Conservation (phyloP, 108 stramenopile genomes). For the Conticribra weissflogii region DNA sequence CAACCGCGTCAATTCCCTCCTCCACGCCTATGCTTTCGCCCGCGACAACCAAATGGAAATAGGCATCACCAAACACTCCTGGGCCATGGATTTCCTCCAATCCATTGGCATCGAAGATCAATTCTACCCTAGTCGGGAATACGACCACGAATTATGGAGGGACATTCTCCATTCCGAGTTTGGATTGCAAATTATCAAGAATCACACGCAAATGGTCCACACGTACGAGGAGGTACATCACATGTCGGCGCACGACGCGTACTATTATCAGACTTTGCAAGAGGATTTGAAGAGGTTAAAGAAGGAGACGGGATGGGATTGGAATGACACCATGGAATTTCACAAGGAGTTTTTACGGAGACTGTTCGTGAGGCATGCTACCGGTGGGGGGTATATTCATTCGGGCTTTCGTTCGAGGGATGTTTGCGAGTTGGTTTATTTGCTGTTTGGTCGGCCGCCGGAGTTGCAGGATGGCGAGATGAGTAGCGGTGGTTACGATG, state of each 20-base stretch:
- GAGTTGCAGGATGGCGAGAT: no score
- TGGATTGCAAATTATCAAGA: conserved; percentile 25
- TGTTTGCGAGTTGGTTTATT: conserved; percentile 9
- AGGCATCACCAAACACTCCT: conserved; percentile 27
- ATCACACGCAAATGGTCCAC: background rate
- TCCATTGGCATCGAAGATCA: conserved; percentile 10
- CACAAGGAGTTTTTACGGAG: conserved; percentile 29
- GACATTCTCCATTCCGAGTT: conserved; percentile 13
- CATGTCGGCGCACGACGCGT: conserved; percentile 15
- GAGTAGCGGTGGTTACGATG: no score
- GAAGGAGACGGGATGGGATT: background rate
- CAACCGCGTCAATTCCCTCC: conserved; percentile 28
- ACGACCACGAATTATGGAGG: conserved; percentile 1
- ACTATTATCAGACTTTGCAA: conserved; percentile 19
- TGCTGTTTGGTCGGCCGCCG: conserved; percentile 30
- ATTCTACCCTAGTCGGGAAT: background rate
- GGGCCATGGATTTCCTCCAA: conserved; percentile 28
- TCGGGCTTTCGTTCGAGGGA: conserved; percentile 2
- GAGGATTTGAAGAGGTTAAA: background rate
- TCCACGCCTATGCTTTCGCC: conserved; percentile 39
- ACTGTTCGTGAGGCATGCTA: conserved; percentile 25
- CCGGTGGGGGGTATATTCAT: conserved; percentile 20
- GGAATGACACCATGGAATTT: conserved; percentile 24
- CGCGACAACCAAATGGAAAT: conserved; percentile 30
- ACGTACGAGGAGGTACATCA: conserved; percentile 17